phyloP scores from a whole-genome alignment of 2,329 filamentous ascomycete species.

The Alternaria ventricosa region DNA sequence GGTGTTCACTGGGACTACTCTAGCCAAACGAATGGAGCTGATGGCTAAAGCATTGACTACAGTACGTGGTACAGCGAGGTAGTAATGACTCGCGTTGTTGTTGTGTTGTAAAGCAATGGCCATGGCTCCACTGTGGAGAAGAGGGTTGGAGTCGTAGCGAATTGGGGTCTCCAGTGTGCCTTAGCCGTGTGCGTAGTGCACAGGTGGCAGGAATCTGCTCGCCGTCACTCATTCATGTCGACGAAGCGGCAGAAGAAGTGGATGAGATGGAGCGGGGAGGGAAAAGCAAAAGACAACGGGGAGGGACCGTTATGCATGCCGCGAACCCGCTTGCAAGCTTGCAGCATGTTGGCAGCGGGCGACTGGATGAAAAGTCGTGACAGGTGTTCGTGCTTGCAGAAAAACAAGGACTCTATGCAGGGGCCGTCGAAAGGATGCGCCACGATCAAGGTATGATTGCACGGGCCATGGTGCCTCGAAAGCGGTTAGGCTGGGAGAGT shows the following conservation, averaged over 20 bases:
- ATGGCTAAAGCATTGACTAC: not conserved
- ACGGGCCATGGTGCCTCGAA: slow-evolving; percentile 9
- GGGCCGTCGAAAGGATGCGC: slow-evolving; percentile 16
- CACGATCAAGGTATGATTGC: slow-evolving; percentile 9
- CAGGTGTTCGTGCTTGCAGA: slow-evolving; percentile 35
- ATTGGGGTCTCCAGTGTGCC: slow-evolving; percentile 20
- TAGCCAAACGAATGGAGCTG: not conserved
- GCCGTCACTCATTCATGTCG: slow-evolving; percentile 23
- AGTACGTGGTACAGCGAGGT: not conserved
- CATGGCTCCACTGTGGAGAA: slow-evolving; percentile 28
- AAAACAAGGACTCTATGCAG: slow-evolving; percentile 25
- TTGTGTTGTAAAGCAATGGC: slow-evolving; percentile 20
- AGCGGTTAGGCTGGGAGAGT: slow-evolving; percentile 12
- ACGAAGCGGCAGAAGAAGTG: slow-evolving; percentile 23
- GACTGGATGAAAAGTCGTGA: slow-evolving; percentile 30
- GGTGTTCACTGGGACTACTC: not conserved
- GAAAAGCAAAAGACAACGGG: slow-evolving; percentile 19
- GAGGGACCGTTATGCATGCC: slow-evolving; percentile 5
- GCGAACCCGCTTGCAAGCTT: slow-evolving; percentile 5
- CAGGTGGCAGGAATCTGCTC: slow-evolving; percentile 17
- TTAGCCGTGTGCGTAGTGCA: slow-evolving; percentile 16
- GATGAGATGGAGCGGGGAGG: slow-evolving; percentile 11
- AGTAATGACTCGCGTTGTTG: slow-evolving; percentile 11
- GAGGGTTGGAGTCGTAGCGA: slow-evolving; percentile 24
- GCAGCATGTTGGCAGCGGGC: slow-evolving; percentile 20